Conservation (phyloP, 352 stramenopile species). For the Phytophthora citrophthora region DNA sequence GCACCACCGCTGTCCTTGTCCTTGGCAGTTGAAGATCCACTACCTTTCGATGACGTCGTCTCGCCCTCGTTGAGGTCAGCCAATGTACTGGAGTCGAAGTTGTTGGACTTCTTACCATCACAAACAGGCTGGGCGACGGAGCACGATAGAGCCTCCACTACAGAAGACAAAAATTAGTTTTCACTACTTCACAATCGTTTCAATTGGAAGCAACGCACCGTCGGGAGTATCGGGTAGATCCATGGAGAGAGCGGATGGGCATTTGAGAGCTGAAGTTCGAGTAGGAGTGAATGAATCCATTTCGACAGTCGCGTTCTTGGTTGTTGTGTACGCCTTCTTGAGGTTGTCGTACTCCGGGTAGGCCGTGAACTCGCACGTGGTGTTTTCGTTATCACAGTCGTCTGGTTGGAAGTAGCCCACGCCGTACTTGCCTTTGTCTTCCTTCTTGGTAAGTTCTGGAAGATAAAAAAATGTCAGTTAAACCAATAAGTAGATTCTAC, state of each 20-base stretch:
- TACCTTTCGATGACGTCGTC: constrained; percentile 8
- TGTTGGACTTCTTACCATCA: constrained; percentile 51
- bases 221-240: constrained; percentile 45
- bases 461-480: neutral
- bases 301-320: constrained; percentile 53
- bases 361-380: constrained; percentile 53
- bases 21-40: constrained; percentile 13
- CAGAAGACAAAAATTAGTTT: neutral
- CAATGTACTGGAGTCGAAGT: constrained; percentile 28
- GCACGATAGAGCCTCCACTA: constrained; percentile 47
- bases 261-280: constrained; percentile 41
- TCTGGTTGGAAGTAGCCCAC: constrained; percentile 73
- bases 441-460: constrained; percentile 47
- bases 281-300: constrained; percentile 43
- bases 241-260: constrained; percentile 45
- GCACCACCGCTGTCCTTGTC: constrained; percentile 6
- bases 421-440: constrained; percentile 61
- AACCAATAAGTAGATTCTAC: neutral
- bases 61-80: constrained; percentile 29
- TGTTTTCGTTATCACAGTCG: constrained; percentile 58
- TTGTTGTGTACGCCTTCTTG: constrained; percentile 51
- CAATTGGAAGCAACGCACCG: constrained; percentile 18
- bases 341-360: constrained; percentile 71
- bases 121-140: constrained; percentile 50
- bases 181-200: neutral